Evolutionary conservation across 1,284 basidiomycete genomes (phyloP), one percentile per base, ranked within the genome.

Genomic region (Moniliophthora roreri): DNA sequence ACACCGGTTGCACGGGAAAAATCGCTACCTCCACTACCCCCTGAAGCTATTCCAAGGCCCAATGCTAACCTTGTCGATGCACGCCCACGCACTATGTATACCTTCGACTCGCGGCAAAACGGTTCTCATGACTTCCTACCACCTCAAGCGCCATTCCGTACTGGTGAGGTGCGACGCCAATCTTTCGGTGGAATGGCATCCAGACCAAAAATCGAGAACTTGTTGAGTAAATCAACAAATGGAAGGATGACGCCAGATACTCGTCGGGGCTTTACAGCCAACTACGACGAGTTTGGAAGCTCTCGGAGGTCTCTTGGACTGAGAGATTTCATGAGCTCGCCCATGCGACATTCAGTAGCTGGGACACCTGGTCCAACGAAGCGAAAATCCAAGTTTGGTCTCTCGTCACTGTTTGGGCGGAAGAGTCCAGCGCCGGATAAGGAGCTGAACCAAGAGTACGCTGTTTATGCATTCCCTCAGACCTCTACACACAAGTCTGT

Each of bases 11-110:
- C 76, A 16, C 73, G 87, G 37, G 87, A 91, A 56, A 92, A 92
- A 62, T 85, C 82, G 2, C 69, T 92, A 2, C 89, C 89, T 2
- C 89, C 89, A 9, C 75, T 91, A 37, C 89, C 86, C 4, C 76
- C 73, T 15, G 87, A 90, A 59, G 64, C 67, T 32, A 69, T 69
- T 49, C 63, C 68, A 32, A 72, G 72, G 41, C 48, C 51, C 5
- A 51, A 50, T 20, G 51, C 34, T 18, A 59, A 60, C 15, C 61
- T 67, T 52, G 64, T 71, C 1, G 81, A 83, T 36, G 58, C 61
- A 15, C 78, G 87, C 20, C 87, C 88, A 3, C 80, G 80, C 52
- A 90, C 87, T 2, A 71, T 89, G 55, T 86, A 82, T 60, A 76
- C 79, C 0, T 80, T 81, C 57, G 82, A 85, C 62, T 73, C 80